A percentile compares a stretch with the other conserved stretches of the same genome.
phyloP scores from a whole-genome alignment of 768 basidiomycete species.

The Aureoboletus auriporus region DNA sequence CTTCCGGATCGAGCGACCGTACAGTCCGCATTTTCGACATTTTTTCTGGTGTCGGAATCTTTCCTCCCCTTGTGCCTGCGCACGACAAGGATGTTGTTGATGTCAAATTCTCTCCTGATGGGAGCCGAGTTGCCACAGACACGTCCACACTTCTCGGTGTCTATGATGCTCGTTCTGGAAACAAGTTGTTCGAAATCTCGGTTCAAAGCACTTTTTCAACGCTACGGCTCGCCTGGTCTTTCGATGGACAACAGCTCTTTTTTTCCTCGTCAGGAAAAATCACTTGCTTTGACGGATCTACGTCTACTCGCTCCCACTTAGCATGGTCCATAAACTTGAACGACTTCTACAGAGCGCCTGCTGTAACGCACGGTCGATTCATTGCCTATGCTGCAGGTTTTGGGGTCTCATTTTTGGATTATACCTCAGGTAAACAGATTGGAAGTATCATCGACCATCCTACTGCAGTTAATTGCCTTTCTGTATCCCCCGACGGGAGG shows the following conservation, averaged over 20 bases:
- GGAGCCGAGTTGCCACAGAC: background rate
- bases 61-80: background rate
- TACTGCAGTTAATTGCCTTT: background rate
- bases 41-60: background rate
- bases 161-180: background rate
- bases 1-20: background rate
- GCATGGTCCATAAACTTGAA: conserved; percentile 1
- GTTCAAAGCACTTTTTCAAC: background rate
- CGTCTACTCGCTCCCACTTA: background rate
- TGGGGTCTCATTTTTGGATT: conserved; percentile 8
- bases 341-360: background rate
- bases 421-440: background rate
- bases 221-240: background rate
- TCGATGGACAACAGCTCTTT: background rate
- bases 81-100: background rate
- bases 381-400: background rate
- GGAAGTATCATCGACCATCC: background rate
- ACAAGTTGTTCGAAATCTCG: background rate
- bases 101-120: conserved; percentile 2
- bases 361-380: background rate
- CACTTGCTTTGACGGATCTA: background rate
- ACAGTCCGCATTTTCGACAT: conserved; percentile 1
- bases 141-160: background rate
- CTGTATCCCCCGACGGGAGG: conserved; percentile 6
- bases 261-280: background rate